A percentile compares a stretch with the other conserved stretches of the same genome.
Evolutionary conservation across 331 rosid genomes (phyloP).

Genomic region (Malus hybrid): DNA sequence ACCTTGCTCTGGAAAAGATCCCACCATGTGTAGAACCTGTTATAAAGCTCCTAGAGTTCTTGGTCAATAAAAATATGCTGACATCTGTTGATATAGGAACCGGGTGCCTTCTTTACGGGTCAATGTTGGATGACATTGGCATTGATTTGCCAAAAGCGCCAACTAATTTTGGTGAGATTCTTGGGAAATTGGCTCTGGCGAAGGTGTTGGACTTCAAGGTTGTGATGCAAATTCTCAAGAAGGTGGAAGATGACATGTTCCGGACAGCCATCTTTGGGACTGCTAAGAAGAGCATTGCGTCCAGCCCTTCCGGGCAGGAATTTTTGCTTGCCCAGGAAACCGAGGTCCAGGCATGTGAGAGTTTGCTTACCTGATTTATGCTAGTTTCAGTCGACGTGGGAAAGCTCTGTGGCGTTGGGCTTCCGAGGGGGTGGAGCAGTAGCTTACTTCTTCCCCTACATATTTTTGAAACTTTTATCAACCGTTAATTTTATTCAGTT

Average conservation of each 20-base stretch:
- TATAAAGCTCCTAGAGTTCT: slow-evolving; percentile 53
- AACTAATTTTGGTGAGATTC: slow-evolving; percentile 67
- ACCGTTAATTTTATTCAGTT: background rate
- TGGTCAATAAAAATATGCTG: slow-evolving; percentile 39
- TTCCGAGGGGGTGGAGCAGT: background rate
- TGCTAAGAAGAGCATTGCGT: slow-evolving; percentile 29
- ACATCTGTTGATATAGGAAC: slow-evolving; percentile 60
- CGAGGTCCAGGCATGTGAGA: slow-evolving; percentile 68
- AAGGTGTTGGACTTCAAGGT: slow-evolving; percentile 69
- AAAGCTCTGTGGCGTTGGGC: background rate
- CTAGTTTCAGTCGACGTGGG: background rate
- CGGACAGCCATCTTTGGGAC: slow-evolving; percentile 45
- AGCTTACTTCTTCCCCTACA: background rate
- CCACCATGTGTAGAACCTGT: slow-evolving; percentile 61
- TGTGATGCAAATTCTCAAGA: slow-evolving; percentile 52
- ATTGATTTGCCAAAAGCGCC: slow-evolving; percentile 93
- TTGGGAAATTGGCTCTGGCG: slow-evolving; percentile 52
- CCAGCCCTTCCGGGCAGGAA: slow-evolving; percentile 47
- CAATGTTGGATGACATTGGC: slow-evolving; percentile 59
- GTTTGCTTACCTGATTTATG: slow-evolving; percentile 22
- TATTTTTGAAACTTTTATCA: background rate
- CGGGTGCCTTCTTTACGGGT: slow-evolving; percentile 68
- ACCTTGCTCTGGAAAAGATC: slow-evolving; percentile 64
- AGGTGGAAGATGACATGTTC: slow-evolving; percentile 55
- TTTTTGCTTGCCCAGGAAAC: slow-evolving; percentile 58